A percentile compares a stretch with the other conserved stretches of the same genome.
Conservation (phyloP, 768 basidiomycete genomes). For the Trametes maxima region DNA sequence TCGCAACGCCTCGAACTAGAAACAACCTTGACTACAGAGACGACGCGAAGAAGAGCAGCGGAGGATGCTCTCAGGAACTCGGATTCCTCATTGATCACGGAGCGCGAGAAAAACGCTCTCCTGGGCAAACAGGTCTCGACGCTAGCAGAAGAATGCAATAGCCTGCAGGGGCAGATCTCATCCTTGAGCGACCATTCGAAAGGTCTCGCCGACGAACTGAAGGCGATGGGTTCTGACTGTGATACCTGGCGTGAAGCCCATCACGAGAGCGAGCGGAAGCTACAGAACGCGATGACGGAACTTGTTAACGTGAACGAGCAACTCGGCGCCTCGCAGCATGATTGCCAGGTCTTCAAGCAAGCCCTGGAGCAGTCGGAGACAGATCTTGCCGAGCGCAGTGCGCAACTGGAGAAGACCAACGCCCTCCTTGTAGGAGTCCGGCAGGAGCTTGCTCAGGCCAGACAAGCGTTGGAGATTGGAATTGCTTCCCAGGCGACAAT, state of each 20-base stretch:
- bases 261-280: not conserved
- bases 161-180: not conserved
- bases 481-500: conserved; percentile 1
- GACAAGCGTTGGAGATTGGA: not conserved
- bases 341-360: conserved; percentile 13
- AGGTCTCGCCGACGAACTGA: not conserved
- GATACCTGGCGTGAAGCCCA: not conserved
- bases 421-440: not conserved
- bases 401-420: conserved; percentile 1
- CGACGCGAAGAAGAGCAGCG: not conserved
- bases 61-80: not conserved
- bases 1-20: not conserved
- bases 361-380: conserved; percentile 24
- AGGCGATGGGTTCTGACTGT: not conserved
- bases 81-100: not conserved
- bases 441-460: conserved; percentile 4
- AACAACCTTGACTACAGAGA: not conserved
- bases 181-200: not conserved
- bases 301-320: not conserved
- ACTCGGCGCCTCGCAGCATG: not conserved
- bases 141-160: not conserved
- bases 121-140: not conserved
- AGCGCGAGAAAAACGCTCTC: not conserved
- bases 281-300: not conserved
- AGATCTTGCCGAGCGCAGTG: not conserved